Evolutionary conservation across 116 monocot species (phyloP).

Genomic region (Cymodocea nodosa): DNA sequence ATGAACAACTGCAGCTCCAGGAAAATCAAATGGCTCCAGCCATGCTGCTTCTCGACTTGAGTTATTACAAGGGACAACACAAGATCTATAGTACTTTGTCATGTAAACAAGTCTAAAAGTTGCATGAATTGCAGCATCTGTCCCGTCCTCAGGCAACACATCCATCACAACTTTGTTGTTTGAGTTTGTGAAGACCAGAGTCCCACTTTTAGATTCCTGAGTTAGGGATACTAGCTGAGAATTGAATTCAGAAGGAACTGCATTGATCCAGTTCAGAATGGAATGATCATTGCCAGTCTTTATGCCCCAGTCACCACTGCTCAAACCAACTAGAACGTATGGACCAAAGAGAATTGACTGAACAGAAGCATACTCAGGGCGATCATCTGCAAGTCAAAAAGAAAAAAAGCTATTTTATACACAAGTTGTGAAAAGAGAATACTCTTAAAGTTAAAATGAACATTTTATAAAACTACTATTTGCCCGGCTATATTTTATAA

Average conservation of each 20-base stretch:
- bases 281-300: slow-evolving; percentile 24
- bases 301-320: slow-evolving; percentile 60
- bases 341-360: slow-evolving; percentile 78
- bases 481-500: too few relatives aligned
- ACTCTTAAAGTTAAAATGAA: not conserved
- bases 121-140: slow-evolving; percentile 50
- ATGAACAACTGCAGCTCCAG: slow-evolving; percentile 23
- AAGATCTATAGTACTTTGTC: not conserved
- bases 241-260: slow-evolving; percentile 41
- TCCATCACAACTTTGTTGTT: slow-evolving; percentile 49
- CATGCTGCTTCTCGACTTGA: slow-evolving; percentile 4
- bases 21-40: slow-evolving; percentile 54
- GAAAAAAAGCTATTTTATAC: not conserved
- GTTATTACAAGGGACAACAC: not conserved
- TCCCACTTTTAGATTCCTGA: slow-evolving; percentile 28
- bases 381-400: slow-evolving; percentile 42
- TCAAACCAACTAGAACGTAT: slow-evolving; percentile 75
- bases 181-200: slow-evolving; percentile 38
- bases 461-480: too few relatives aligned
- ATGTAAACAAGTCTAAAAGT: slow-evolving; percentile 56
- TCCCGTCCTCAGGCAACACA: slow-evolving; percentile 32
- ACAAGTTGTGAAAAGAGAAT: not conserved
- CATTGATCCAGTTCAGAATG: slow-evolving; percentile 56
- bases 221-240: slow-evolving; percentile 48
- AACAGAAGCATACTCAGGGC: slow-evolving; percentile 49